Conservation (phyloP, 1,139 yeast species). For the Torulaspora globosa region DNA sequence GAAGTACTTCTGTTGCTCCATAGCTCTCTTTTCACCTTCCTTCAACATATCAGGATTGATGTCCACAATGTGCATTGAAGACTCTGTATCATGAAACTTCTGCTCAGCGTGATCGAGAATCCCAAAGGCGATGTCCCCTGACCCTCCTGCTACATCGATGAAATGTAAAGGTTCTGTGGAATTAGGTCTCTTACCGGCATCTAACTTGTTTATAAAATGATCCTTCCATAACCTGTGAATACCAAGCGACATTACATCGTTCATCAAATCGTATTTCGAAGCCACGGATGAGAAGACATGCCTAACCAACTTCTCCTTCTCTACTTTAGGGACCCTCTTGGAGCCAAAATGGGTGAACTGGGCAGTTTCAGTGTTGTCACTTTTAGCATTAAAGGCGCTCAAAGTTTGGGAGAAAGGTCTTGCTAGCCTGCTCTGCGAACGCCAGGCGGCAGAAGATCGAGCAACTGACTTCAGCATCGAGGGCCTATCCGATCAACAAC, state of each 20-base stretch:
- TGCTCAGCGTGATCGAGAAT: constrained; percentile 84
- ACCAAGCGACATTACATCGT: constrained; percentile 96
- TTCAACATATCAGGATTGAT: constrained; percentile 93
- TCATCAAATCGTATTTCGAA: constrained; percentile 90
- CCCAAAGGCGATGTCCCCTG: constrained; percentile 97
- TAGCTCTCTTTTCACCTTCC: constrained; percentile 79
- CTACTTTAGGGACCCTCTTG: constrained; percentile 71
- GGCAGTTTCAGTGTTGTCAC: constrained; percentile 7
- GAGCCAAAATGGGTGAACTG: constrained; percentile 81
- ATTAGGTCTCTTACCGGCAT: constrained; percentile 92
- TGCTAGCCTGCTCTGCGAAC: neutral
- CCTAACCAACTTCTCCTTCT: constrained; percentile 82
- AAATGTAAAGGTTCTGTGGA: constrained; percentile 73
- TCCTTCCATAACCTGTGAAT: constrained; percentile 93
- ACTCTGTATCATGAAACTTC: constrained; percentile 67
- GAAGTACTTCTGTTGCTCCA: constrained; percentile 46
- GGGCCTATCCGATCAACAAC: neutral
- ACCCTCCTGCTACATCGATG: constrained; percentile 97
- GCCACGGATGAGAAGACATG: constrained; percentile 94
- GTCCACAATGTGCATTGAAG: constrained; percentile 88
- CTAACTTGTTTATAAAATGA: constrained; percentile 80
- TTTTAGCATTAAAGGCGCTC: constrained; percentile 7
- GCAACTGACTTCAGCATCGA: constrained; percentile 16
- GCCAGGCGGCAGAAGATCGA: constrained; percentile 3
- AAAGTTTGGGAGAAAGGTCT: constrained; percentile 11